Evolutionary conservation across 768 basidiomycete species (phyloP).

Genomic region (Cyclocybe aegerita): DNA sequence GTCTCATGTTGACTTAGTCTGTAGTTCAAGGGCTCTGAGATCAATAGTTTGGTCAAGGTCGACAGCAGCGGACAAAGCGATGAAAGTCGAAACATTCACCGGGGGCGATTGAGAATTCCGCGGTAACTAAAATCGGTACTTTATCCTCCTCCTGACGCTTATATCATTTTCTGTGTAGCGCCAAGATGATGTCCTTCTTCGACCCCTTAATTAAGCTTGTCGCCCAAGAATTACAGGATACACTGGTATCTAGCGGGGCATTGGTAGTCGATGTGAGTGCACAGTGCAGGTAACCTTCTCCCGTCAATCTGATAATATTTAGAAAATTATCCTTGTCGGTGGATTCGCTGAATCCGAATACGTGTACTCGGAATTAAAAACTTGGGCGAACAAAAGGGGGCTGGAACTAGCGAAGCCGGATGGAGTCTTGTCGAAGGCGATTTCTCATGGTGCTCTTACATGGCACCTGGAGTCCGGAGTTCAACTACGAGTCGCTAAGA

Average conservation of each 20-base stretch:
- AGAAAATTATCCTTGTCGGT: constrained; percentile 29
- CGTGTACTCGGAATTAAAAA: constrained; percentile 20
- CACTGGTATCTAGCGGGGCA: background rate
- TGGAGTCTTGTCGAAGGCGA: constrained; percentile 23
- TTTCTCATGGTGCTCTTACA: constrained; percentile 27
- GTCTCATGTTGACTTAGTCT: background rate
- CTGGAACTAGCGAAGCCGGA: constrained; percentile 19
- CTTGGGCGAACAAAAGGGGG: constrained; percentile 16
- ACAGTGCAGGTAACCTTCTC: background rate
- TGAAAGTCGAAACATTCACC: background rate
- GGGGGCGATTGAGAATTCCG: constrained; percentile 12
- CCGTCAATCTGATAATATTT: constrained; percentile 3
- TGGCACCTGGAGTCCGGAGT: constrained; percentile 28
- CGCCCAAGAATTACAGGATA: constrained; percentile 5
- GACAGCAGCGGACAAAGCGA: constrained; percentile 5
- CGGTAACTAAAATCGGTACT: background rate
- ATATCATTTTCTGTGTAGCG: background rate
- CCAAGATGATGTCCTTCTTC: constrained; percentile 9
- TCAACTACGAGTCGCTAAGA: constrained; percentile 19
- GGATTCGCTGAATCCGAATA: constrained; percentile 27
- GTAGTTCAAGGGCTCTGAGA: constrained; percentile 8
- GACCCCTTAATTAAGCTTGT: constrained; percentile 6
- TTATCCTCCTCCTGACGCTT: background rate
- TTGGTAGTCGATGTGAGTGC: background rate
- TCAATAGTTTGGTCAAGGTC: constrained; percentile 1